Conservation (phyloP, 257 asterid species). For the Nemophila menziesii region DNA sequence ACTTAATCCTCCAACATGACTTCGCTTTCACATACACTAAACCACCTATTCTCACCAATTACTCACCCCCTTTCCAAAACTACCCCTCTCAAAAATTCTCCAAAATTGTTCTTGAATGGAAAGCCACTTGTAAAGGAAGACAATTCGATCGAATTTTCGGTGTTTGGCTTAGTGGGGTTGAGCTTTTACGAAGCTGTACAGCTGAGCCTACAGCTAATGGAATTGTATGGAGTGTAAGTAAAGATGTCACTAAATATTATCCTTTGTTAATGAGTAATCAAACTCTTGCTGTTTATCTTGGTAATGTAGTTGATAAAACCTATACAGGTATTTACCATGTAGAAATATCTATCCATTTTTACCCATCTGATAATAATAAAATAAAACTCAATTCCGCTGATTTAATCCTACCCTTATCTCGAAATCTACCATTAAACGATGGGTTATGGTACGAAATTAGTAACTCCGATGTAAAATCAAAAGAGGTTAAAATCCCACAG, state of each 20-base stretch:
- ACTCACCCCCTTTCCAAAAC: constrained; percentile 31
- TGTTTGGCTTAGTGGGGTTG: constrained; percentile 78
- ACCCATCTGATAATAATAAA: constrained; percentile 25
- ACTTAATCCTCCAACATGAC: constrained; percentile 38
- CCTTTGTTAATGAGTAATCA: constrained; percentile 10
- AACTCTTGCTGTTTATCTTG: constrained; percentile 14
- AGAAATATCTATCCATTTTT: constrained; percentile 45
- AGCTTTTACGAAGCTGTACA: constrained; percentile 73
- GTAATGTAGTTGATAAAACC: constrained; percentile 8
- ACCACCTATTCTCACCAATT: constrained; percentile 35
- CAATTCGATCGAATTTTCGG: constrained; percentile 78
- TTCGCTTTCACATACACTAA: constrained; percentile 42
- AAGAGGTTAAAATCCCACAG: constrained; percentile 40
- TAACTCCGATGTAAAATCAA: constrained; percentile 29
- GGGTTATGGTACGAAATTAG: constrained; percentile 73
- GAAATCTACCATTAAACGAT: constrained; percentile 48
- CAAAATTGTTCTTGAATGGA: constrained; percentile 61
- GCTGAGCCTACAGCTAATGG: constrained; percentile 48
- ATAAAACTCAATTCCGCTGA: constrained; percentile 25
- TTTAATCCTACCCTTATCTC: constrained; percentile 55
- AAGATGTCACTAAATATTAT: constrained; percentile 12
- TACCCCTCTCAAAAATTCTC: constrained; percentile 32
- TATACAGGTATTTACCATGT: constrained; percentile 69
- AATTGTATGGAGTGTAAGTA: constrained; percentile 12
- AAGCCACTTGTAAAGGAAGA: constrained; percentile 48